phyloP scores from a whole-genome alignment of 225 moss, liverwort and hornwort genomes.

The Anthoceros angustus region DNA sequence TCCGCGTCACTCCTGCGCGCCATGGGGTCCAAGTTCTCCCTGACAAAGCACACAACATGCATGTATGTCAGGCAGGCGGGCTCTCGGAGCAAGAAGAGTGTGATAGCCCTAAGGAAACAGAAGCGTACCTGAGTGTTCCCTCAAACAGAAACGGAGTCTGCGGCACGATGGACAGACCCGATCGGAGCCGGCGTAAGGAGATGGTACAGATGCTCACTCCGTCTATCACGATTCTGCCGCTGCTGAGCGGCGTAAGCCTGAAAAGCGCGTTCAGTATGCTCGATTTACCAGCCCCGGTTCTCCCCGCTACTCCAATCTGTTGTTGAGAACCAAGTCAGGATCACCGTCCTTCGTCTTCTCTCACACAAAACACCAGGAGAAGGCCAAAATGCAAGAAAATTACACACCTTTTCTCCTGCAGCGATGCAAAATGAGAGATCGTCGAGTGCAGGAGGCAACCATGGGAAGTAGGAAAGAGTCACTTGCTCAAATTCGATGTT shows the following conservation, averaged over 20 bases:
- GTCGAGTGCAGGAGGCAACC: constrained; percentile 59
- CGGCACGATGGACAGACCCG: constrained; percentile 73
- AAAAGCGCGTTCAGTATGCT: constrained; percentile 82
- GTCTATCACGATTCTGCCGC: constrained; percentile 56
- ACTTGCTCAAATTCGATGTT: constrained; percentile 51
- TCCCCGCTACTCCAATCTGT: constrained; percentile 85
- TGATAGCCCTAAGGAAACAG: not conserved
- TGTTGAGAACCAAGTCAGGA: not conserved
- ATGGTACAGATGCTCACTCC: constrained; percentile 42
- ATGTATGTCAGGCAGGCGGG: not conserved
- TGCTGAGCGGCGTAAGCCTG: constrained; percentile 48
- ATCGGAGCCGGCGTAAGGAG: constrained; percentile 46
- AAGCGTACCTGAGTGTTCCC: constrained; percentile 62
- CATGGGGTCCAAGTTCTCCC: constrained; percentile 72
- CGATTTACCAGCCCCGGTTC: constrained; percentile 95
- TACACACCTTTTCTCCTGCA: constrained; percentile 54
- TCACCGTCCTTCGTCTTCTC: not conserved
- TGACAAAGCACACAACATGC: constrained; percentile 10
- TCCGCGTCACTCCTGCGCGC: constrained; percentile 34
- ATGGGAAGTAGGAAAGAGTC: constrained; percentile 50
- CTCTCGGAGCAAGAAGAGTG: not conserved
- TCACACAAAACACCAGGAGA: constrained; percentile 1
- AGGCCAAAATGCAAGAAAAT: not conserved
- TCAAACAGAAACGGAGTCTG: constrained; percentile 88
- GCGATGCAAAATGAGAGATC: constrained; percentile 61